A percentile compares a stretch with the other conserved stretches of the same genome.
phyloP scores from a whole-genome alignment of 371 early-diverging fungal species.

The Funneliformis caledonium region DNA sequence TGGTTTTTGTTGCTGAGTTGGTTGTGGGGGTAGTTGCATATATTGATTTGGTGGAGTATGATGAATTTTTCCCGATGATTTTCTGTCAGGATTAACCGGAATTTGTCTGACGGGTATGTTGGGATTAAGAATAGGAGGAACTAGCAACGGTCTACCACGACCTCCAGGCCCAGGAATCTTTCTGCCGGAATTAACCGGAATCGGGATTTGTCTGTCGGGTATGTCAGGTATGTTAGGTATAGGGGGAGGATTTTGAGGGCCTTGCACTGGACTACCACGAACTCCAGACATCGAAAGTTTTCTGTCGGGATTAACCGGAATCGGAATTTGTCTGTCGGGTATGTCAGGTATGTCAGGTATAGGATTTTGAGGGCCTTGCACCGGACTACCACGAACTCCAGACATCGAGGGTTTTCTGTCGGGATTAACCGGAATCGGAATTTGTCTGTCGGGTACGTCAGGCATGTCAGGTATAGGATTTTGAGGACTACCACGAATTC shows the following conservation, averaged over 20 bases:
- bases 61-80: neutral
- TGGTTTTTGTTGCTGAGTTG: neutral
- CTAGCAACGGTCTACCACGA: neutral
- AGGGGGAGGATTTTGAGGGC: neutral
- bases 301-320: too few species aligned
- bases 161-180: neutral
- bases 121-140: neutral
- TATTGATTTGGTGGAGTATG: neutral
- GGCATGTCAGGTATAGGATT: too few species aligned
- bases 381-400: too few species aligned
- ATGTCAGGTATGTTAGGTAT: neutral
- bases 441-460: too few species aligned
- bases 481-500: too few species aligned
- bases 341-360: too few species aligned
- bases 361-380: too few species aligned
- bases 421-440: too few species aligned
- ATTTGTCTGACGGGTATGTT: neutral
- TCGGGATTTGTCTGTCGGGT: neutral
- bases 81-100: neutral
- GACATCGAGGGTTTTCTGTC: too few species aligned
- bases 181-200: too few species aligned
- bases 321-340: too few species aligned
- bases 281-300: neutral
- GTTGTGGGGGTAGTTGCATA: neutral
- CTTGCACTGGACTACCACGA: neutral